Conservation (phyloP, 345 rosid genomes). For the Raphanus raphanistrum region DNA sequence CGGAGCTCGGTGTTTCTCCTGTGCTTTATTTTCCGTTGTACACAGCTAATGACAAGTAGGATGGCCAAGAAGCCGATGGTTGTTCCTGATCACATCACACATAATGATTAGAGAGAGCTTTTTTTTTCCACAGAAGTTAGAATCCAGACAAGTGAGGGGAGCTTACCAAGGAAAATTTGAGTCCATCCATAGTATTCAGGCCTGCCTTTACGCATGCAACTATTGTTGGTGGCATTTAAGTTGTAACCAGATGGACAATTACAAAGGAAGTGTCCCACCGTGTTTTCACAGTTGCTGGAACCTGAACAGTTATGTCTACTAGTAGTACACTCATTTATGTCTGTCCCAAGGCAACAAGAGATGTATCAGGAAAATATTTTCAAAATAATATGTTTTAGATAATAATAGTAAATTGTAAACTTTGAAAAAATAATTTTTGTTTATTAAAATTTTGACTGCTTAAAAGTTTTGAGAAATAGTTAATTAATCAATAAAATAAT, state of each 20-base stretch:
- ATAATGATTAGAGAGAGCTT: neutral
- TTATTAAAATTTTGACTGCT: too few relatives aligned
- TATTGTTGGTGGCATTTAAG: neutral
- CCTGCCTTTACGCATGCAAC: neutral
- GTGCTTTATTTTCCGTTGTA: neutral
- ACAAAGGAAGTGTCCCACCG: slow-evolving; percentile 35
- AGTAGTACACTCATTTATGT: neutral
- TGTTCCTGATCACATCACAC: neutral
- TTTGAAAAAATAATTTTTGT: too few relatives aligned
- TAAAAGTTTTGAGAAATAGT: too few relatives aligned
- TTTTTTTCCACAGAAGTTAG: neutral
- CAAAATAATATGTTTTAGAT: too few relatives aligned
- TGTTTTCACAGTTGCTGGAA: neutral
- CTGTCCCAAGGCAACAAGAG: neutral
- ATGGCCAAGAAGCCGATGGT: neutral
- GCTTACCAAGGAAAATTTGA: neutral
- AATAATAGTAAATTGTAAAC: too few relatives aligned
- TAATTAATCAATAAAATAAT: too few relatives aligned
- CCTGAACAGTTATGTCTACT: neutral
- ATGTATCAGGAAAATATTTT: neutral
- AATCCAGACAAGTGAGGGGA: neutral
- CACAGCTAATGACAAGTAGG: neutral
- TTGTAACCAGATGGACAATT: slow-evolving; percentile 11
- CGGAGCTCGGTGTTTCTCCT: neutral
- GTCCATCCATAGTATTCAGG: slow-evolving; percentile 7